Conservation (phyloP, 73 alveolate genomes). For the Paramecium sonneborni region DNA sequence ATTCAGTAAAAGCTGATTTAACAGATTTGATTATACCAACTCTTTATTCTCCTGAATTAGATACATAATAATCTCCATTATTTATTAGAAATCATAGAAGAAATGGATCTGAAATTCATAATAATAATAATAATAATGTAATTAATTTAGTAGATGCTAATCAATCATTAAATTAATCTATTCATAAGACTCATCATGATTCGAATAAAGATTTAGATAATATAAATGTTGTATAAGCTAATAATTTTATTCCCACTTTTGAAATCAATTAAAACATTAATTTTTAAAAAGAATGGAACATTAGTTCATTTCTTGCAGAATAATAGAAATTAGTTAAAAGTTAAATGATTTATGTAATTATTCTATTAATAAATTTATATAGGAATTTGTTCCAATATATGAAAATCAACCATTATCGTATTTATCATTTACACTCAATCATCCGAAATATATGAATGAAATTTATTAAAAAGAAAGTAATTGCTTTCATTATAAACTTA, state of each 20-base stretch:
- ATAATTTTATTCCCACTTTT: not conserved
- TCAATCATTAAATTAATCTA: not conserved
- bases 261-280: not conserved
- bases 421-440: constrained; percentile 19
- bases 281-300: constrained; percentile 40
- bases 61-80: not conserved
- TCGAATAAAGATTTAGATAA: not conserved
- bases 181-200: not conserved
- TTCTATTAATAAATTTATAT: not conserved
- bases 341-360: not conserved
- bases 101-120: not conserved
- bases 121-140: not conserved
- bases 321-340: not conserved
- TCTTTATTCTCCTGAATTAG: not conserved
- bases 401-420: constrained; percentile 40
- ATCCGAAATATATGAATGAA: not conserved
- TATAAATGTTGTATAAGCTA: not conserved
- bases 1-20: not conserved
- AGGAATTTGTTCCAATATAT: constrained; percentile 45
- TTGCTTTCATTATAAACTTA: not conserved
- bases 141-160: not conserved
- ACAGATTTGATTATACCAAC: not conserved
- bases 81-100: not conserved
- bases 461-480: constrained; percentile 47
- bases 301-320: constrained; percentile 6